Evolutionary conservation across 805 yeast genomes (phyloP), one percentile per base, ranked within the genome.

Genomic region (Phaffomyces opuntiae): DNA sequence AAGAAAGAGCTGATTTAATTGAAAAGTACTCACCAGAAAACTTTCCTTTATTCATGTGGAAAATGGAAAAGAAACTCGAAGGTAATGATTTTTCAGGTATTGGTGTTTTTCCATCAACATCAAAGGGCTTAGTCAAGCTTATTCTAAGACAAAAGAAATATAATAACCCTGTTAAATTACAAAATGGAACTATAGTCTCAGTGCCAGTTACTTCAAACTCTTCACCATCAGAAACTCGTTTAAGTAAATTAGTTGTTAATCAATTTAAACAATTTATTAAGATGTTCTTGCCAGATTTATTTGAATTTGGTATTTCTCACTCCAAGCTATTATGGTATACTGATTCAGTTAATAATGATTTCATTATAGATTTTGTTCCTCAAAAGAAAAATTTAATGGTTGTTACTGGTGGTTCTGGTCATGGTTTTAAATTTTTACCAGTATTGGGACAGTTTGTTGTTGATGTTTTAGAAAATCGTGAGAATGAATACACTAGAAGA

Each of bases 321-420:
- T 48, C 57, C 0, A 31, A 51, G 65, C 65, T 42, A 61, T 66
- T 71, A 47, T 73, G 69, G 69, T 65, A 64, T 45, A 63, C 65
- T 6, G 68, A 65, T 45, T 54, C 68, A 4, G 61, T 62, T 17
- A 57, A 63, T 39, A 58, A 62, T 34, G 65, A 53, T 53, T 42
- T 29, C n/a, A 25, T 42, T n/a, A 29, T 42, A 9, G 45, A 42
- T 25, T 36, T 9, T 24, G 37, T 31, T n/a, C 45, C 45, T 9
- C 13, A 25, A 5, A 65, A 37, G 32, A 53, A 53, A 25, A 56
- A 54, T 25, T 43, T 65, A 33, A 42, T 65, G 7, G 66, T 60
- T n/a, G 59, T 66, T 24, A 68, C 68, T 40, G 69, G 45, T 42
- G 45, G 66, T 4, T 62, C 65, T 7, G 69, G 69, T 3, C 67